Evolutionary conservation across 106 monocot genomes (phyloP).

Genomic region (Xerophyta viscosa): DNA sequence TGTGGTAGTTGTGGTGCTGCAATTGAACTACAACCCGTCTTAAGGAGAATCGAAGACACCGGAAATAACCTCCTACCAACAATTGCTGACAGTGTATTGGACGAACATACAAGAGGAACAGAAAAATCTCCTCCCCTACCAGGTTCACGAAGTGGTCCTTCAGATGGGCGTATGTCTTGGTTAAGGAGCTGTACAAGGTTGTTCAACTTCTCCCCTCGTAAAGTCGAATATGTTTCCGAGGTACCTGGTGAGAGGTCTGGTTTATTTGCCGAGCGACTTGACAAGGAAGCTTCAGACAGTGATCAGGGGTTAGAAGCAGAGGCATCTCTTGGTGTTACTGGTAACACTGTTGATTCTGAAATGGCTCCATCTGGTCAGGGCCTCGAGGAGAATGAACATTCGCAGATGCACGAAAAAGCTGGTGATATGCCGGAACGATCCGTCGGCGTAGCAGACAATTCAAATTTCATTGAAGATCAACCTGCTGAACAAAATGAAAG

Average conservation of each 20-base stretch:
- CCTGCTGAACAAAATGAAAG: constrained; percentile 24
- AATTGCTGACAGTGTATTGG: constrained; percentile 39
- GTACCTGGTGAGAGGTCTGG: constrained; percentile 9
- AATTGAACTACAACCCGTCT: constrained; percentile 39
- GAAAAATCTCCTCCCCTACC: constrained; percentile 26
- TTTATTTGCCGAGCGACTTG: constrained; percentile 21
- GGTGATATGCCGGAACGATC: constrained; percentile 30
- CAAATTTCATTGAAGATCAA: constrained; percentile 15
- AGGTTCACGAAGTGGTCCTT: constrained; percentile 15
- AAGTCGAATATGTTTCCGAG: constrained; percentile 17
- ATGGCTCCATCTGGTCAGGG: constrained; percentile 16
- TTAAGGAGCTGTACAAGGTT: constrained; percentile 62
- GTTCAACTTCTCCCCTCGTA: constrained; percentile 73
- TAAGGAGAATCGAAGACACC: constrained; percentile 22
- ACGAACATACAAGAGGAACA: constrained; percentile 27
- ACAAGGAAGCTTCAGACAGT: constrained; percentile 25
- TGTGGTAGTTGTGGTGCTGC: constrained; percentile 67
- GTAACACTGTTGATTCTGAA: constrained; percentile 26
- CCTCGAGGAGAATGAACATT: constrained; percentile 10
- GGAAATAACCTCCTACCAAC: constrained; percentile 43
- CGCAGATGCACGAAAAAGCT: constrained; percentile 12
- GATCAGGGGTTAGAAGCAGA: constrained; percentile 18
- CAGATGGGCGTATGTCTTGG: constrained; percentile 57
- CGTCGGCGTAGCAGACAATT: constrained; percentile 37
- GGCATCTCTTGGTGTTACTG: constrained; percentile 21